phyloP scores from a whole-genome alignment of 163 green algal genomes.

The Scenedesmus sp. region DNA sequence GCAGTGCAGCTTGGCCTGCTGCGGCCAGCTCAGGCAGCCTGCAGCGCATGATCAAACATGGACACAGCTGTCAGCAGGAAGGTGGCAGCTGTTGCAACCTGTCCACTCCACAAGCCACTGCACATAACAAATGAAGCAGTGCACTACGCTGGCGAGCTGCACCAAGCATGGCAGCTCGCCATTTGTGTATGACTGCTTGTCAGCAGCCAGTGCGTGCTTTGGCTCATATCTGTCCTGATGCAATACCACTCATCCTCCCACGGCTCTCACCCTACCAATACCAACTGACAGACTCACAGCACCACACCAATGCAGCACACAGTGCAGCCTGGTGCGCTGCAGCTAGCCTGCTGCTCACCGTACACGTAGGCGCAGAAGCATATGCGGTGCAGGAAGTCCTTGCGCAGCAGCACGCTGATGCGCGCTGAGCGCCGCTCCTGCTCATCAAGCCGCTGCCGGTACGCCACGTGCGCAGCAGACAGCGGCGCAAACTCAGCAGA shows the following conservation, averaged over 20 bases:
- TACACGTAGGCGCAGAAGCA: background rate
- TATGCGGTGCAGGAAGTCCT: conserved; percentile 17
- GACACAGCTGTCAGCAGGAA: too few species aligned
- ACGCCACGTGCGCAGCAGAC: conserved; percentile 6
- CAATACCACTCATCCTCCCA: too few species aligned
- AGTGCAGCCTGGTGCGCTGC: too few species aligned
- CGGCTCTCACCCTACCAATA: too few species aligned
- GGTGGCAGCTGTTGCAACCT: too few species aligned
- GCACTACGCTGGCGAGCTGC: too few species aligned
- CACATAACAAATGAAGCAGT: too few species aligned
- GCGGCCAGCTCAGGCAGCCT: conserved; percentile 5
- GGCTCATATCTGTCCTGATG: too few species aligned
- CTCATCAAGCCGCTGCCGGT: background rate
- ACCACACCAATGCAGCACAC: background rate
- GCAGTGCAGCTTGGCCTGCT: background rate
- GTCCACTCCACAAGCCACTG: too few species aligned
- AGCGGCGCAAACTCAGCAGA: background rate
- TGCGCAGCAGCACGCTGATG: conserved; percentile 4
- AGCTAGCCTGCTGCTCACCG: background rate
- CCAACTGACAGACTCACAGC: background rate
- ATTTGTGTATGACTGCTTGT: too few species aligned
- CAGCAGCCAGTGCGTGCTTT: too few species aligned
- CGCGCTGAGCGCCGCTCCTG: background rate
- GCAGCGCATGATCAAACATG: background rate
- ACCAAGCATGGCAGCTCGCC: too few species aligned